These are phyloP conservation scores for Leucosporidium yakuticum DNA, from an alignment of 768 basidiomycete genomes.

Conservation along the genomic window DNA sequence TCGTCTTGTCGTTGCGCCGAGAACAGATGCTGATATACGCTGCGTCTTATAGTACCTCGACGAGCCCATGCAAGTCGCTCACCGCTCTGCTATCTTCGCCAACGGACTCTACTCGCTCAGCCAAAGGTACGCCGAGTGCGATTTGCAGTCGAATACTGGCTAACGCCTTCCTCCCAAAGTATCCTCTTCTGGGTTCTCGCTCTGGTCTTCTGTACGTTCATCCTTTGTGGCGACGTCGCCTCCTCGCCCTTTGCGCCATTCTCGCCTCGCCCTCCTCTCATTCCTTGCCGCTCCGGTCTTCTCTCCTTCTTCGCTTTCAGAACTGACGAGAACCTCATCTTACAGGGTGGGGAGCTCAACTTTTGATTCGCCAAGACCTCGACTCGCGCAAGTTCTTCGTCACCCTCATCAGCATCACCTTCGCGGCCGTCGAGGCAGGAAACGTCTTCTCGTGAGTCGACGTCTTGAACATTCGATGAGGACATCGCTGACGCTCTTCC, in stretches of 20 bases:
- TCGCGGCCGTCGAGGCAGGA: conserved; percentile 72
- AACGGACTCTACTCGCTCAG: conserved; percentile 61
- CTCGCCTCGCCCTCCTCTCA: conserved; percentile 66
- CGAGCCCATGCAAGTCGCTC: conserved; percentile 61
- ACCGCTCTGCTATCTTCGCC: conserved; percentile 52
- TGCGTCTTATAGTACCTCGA: conserved; percentile 54
- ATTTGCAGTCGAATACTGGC: conserved; percentile 40
- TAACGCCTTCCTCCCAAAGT: conserved; percentile 22
- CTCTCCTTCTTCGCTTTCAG: too few relatives aligned
- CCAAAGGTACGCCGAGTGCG: conserved; percentile 49
- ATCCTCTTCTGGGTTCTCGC: conserved; percentile 69
- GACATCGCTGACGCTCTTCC: conserved; percentile 47
- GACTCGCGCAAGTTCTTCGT: conserved; percentile 45
- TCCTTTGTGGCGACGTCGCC: conserved; percentile 45
- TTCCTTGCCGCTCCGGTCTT: too few relatives aligned
- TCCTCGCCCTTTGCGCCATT: conserved; percentile 56
- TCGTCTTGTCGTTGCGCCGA: too few relatives aligned
- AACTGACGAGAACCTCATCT: background rate
- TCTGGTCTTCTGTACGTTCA: conserved; percentile 56
- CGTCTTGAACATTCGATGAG: too few relatives aligned
- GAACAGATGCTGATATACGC: too few relatives aligned
- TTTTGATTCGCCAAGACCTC: conserved; percentile 49
- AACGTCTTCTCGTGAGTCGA: conserved; percentile 45
- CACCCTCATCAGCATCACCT: conserved; percentile 12
- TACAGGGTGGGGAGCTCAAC: conserved; percentile 33